A percentile compares a stretch with the other conserved stretches of the same genome.
These are phyloP conservation scores for Haplosporangium sp. DNA, from an alignment of 371 early-diverging fungal genomes.

Conservation along the genomic window DNA sequence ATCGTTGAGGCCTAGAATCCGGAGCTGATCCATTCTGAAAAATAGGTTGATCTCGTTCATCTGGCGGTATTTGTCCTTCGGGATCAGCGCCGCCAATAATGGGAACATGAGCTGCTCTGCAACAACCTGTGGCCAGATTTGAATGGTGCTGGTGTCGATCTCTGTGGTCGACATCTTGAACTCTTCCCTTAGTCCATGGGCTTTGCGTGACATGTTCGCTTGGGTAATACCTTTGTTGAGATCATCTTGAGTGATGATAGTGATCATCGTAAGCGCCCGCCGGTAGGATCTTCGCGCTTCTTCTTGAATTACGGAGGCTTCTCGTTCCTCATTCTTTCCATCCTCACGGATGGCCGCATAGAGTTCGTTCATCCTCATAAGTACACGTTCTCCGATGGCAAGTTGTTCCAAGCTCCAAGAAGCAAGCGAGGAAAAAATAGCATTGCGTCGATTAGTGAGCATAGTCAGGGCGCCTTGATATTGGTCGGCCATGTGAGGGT, in stretches of 20 bases:
- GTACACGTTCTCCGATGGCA: neutral
- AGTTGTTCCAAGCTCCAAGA: slow-evolving; percentile 16
- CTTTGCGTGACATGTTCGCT: slow-evolving; percentile 1
- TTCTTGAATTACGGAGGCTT: slow-evolving; percentile 5
- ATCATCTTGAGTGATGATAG: slow-evolving; percentile 5
- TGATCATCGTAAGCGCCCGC: neutral
- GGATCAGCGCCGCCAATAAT: slow-evolving; percentile 20
- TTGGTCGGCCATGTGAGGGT: neutral
- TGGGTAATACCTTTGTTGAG: neutral
- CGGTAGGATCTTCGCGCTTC: slow-evolving; percentile 3
- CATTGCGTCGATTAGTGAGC: slow-evolving; percentile 7
- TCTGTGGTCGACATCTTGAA: slow-evolving; percentile 12
- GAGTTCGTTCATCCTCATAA: neutral
- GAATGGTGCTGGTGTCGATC: slow-evolving; percentile 1
- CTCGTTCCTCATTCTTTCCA: slow-evolving; percentile 1
- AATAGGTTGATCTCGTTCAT: slow-evolving; percentile 13
- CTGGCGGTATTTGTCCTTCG: neutral
- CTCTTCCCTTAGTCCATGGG: neutral
- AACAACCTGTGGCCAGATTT: slow-evolving; percentile 36
- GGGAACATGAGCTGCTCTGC: slow-evolving; percentile 34
- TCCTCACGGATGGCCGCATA: neutral
- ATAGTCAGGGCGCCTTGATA: neutral
- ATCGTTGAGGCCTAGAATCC: neutral
- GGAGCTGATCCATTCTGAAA: neutral
- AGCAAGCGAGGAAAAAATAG: neutral